Percentiles rank a stretch among this genome's conserved stretches.
Evolutionary conservation across 2,329 filamentous ascomycete species (phyloP).

Genomic region (Aspergillus brasiliensis): DNA sequence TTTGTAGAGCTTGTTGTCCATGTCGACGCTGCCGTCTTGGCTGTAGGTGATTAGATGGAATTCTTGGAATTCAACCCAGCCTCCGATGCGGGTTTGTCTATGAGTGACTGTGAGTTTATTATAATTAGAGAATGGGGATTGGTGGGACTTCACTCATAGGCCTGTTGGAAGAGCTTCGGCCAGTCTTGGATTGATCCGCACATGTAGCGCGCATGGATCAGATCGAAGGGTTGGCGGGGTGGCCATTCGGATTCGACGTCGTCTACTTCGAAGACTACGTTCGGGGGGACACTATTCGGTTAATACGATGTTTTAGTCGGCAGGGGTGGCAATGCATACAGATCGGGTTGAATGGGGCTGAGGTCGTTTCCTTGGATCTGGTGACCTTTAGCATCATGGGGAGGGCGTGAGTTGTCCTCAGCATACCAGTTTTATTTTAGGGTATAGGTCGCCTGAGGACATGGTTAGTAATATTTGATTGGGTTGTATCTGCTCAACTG

Average conservation of each 20-base stretch:
- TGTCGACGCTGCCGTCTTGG: constrained; percentile 2
- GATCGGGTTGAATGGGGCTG: constrained; percentile 12
- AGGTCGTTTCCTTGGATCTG: constrained; percentile 13
- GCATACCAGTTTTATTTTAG: background rate
- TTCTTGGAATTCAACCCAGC: constrained; percentile 15
- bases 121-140: background rate
- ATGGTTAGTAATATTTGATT: background rate
- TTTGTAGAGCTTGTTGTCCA: constrained; percentile 3
- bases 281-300: constrained; percentile 8
- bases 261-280: constrained; percentile 13
- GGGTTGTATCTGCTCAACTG: background rate
- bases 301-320: background rate
- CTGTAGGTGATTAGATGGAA: constrained; percentile 10
- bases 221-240: constrained; percentile 3
- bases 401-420: background rate
- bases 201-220: constrained; percentile 13
- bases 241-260: constrained; percentile 12
- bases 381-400: background rate
- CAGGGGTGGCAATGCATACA: background rate
- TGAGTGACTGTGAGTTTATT: background rate
- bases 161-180: constrained; percentile 7
- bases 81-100: constrained; percentile 5
- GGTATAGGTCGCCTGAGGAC: background rate
- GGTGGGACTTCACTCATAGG: background rate
- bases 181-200: constrained; percentile 13